Base-by-base conservation (phyloP, 2,329 filamentous ascomycete species). In the Cadophora luteo-olivacea region DNA sequence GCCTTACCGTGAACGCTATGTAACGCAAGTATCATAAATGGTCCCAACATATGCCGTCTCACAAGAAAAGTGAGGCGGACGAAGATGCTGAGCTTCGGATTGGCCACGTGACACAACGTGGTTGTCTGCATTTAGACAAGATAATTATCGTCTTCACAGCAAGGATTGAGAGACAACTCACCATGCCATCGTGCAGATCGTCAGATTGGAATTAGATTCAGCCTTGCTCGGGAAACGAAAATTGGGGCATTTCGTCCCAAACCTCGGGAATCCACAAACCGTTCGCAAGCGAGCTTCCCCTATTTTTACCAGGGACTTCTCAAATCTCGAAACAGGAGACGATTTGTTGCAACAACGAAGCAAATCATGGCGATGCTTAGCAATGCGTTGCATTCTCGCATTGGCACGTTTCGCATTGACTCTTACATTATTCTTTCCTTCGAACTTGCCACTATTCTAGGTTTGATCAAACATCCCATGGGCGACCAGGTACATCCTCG, bases 61-160 rank as follows among this genome's bases (percentile, higher is more conserved):
- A 22, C 48, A 45, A 14, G 33, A 25, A 71, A 66, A 68, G 64
- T 69, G 65, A 71, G 69, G 69, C 69, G 62, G n/a, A 66, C 68
- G 68, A 66, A 38, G 6, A 33, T 57, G 45, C 61, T 41, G 32
- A 29, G 24, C 11, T 58, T 29, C 14, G 25, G 41, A 36, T 54
- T 7, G 22, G 25, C 4, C 58, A 63, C 45, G 67, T 65, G 63
- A 63, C 38, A 49, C 38, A 57, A 52, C 61, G 22, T 61, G 66
- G 61, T 52, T 58, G 29, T 36, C 49, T 64, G 48, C 49, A 55
- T 55, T 41, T 54, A 22, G 45, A 36, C 60, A 29, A 32, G 29
- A 41, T 38, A 16, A 24, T 11, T 4, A 4, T 36, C 16, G 33
- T 38, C 36, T 9, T 38, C 8, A 38, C 8, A 38, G 48, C 29